Evolutionary conservation across 805 yeast species (phyloP), one percentile per base, ranked within the genome.

Genomic region (Zygotorulaspora sp.): DNA sequence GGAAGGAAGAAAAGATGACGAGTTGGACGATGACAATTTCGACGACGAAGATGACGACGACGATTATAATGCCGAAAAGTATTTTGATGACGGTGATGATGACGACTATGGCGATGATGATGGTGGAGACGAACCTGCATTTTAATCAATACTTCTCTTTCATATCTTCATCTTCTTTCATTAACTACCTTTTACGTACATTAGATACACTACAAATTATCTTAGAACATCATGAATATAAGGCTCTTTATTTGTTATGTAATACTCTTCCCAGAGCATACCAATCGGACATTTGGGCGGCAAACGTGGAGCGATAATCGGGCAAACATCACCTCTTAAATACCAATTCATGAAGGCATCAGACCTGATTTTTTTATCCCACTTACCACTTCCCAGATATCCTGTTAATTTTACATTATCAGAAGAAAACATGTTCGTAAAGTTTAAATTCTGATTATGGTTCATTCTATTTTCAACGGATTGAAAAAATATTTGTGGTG

Each of bases 41-140:
- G 80, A 74, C 46, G 79, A 72, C 25, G 81, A 76, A 17, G 62
- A 53, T 38, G 82, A 75, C 22, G 81, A 77, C 44, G 80, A 76
- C 43, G 83, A 77, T 49, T 76, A 76, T 50, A 76, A 77, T 48
- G 81, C 80, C 9, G 80, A 75, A 44, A 74, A 74, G 55, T 76
- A 77, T 53, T 77, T 77, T 55, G 81, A 77, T 48, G 81, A 74
- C 47, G 83, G 80, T 25, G 67, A 65, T 33, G 78, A 74, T 33
- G 71, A 66, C 26, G 72, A 74, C 40, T 64, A 62, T 35, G 68
- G 67, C 19, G 70, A 60, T 35, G 77, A 69, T 28, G 77, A 72
- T 31, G 72, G 65, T 22, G 75, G 72, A 22, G 80, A 76, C 40
- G 80, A 75, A 53, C 80, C 81, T n/a, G 81, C 78, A 3, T 76